These are phyloP conservation scores for Epichloe amarillans DNA, from an alignment of 2,329 filamentous ascomycete genomes.

Conservation along the genomic window DNA sequence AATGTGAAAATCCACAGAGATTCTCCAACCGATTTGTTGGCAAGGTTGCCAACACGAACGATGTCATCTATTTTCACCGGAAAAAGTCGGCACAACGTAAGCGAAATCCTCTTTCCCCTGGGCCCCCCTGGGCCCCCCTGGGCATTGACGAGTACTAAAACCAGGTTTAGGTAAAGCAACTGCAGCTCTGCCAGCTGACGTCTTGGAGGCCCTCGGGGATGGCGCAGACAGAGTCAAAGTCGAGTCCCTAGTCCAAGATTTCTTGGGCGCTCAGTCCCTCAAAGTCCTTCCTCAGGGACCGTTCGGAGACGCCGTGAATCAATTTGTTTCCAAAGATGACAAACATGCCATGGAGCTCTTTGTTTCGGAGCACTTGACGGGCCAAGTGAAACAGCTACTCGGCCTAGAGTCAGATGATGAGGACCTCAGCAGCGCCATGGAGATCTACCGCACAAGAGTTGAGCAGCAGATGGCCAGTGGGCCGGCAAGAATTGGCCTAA, in stretches of 20 bases:
- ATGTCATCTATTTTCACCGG: constrained; percentile 84
- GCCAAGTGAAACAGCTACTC: constrained; percentile 58
- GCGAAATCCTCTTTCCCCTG: neutral
- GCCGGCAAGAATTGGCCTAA: constrained; percentile 28
- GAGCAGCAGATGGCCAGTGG: constrained; percentile 58
- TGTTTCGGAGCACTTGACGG: constrained; percentile 56
- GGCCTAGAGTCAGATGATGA: constrained; percentile 49
- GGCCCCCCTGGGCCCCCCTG: too few relatives aligned
- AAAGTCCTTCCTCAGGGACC: constrained; percentile 87
- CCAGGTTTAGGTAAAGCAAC: constrained; percentile 17
- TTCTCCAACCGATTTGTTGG: constrained; percentile 87
- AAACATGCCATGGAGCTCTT: constrained; percentile 82
- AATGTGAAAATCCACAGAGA: constrained; percentile 88
- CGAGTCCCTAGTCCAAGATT: constrained; percentile 77
- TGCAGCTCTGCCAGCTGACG: constrained; percentile 47
- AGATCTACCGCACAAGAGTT: constrained; percentile 52
- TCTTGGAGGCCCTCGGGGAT: constrained; percentile 38
- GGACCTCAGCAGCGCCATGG: constrained; percentile 61
- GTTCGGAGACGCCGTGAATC: constrained; percentile 82
- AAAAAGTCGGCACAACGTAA: constrained; percentile 55
- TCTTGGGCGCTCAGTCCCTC: constrained; percentile 72
- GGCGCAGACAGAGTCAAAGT: constrained; percentile 63
- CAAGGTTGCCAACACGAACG: constrained; percentile 86
- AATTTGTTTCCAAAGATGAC: constrained; percentile 92
- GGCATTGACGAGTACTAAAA: constrained; percentile 4